phyloP scores from a whole-genome alignment of 768 basidiomycete species.

The Pleurotus ostreatus region DNA sequence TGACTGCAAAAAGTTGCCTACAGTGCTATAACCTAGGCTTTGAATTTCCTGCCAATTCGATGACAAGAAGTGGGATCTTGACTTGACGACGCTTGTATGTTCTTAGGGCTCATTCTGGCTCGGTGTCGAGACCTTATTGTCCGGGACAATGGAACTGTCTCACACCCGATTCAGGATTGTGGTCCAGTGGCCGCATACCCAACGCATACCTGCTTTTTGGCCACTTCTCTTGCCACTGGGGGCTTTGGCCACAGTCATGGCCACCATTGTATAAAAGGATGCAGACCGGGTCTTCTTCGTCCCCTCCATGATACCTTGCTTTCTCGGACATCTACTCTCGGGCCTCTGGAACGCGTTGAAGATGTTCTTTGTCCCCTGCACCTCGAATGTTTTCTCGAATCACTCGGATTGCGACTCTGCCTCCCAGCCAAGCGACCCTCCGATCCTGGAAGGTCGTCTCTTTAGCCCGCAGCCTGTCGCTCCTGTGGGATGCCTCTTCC shows the following conservation, averaged over 20 bases:
- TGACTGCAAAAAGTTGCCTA: slow-evolving; percentile 29
- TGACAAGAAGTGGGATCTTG: slow-evolving; percentile 27
- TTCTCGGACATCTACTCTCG: background rate
- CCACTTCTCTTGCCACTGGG: background rate
- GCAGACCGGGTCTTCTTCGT: background rate
- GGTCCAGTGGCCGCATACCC: background rate
- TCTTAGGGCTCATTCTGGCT: slow-evolving; percentile 27
- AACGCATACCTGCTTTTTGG: background rate
- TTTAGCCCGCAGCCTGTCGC: background rate
- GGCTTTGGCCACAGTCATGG: background rate
- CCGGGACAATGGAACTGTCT: background rate
- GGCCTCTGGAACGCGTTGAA: background rate
- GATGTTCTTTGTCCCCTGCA: background rate
- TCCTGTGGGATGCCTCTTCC: background rate
- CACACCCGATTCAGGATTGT: background rate
- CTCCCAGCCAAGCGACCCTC: no score
- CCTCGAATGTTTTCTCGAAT: background rate
- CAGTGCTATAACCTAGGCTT: slow-evolving; percentile 18
- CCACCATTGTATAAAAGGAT: background rate
- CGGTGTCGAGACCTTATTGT: background rate
- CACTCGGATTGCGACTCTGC: background rate
- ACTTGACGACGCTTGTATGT: slow-evolving; percentile 26
- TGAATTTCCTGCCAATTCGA: slow-evolving; percentile 27
- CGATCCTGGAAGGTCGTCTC: background rate
- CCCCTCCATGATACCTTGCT: background rate